Evolutionary conservation across 106 monocot species (phyloP).

Genomic region (Acanthochlamys bracteata): DNA sequence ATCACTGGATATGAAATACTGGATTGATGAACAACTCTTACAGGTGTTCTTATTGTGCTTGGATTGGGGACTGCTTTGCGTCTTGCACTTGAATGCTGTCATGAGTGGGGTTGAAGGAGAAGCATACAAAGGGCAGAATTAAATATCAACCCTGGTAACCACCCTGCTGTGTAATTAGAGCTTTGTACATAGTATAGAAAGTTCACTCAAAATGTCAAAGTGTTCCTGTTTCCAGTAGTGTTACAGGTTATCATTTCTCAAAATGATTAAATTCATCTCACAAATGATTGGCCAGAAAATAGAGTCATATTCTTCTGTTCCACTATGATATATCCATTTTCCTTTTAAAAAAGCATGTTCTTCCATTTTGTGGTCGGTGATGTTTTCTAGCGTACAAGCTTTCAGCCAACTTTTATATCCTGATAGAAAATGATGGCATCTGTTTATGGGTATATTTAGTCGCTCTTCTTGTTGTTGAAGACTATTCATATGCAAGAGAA

Average conservation of each 20-base stretch:
- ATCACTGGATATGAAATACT: neutral
- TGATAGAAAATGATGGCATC: no score
- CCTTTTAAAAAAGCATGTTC: no score
- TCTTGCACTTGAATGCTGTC: constrained; percentile 67
- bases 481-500: no score
- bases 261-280: neutral
- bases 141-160: constrained; percentile 38
- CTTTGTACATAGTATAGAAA: constrained; percentile 5
- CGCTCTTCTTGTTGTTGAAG: no score
- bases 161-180: constrained; percentile 38
- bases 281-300: no score
- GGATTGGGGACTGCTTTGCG: constrained; percentile 78
- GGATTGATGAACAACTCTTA: constrained; percentile 7
- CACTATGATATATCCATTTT: no score
- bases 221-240: neutral
- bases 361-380: no score
- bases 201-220: neutral
- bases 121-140: constrained; percentile 18
- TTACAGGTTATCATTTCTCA: neutral
- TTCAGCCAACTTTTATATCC: no score
- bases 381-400: no score
- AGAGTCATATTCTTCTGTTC: no score
- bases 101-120: constrained; percentile 53
- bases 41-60: constrained; percentile 81
- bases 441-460: no score